A percentile compares a stretch with the other conserved stretches of the same genome.
Conservation (phyloP, 75 land plant species). For the Ceratopteris richardii region DNA sequence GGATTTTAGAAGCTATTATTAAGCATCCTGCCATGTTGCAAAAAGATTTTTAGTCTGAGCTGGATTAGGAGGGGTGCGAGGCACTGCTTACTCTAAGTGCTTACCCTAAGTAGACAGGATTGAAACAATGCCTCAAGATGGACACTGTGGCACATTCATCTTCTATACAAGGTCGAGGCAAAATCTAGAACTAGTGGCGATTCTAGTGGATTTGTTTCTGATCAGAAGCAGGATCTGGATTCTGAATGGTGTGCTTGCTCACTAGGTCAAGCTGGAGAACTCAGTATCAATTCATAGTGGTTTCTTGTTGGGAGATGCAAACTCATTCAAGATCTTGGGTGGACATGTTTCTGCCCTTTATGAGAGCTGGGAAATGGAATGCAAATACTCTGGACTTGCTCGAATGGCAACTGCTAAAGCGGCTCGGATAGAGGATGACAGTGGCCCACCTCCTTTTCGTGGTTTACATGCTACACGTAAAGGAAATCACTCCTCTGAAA, state of each 20-base stretch:
- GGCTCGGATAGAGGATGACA: constrained; percentile 25
- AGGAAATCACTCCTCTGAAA: not conserved
- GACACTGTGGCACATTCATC: too few relatives aligned
- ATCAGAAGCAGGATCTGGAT: too few relatives aligned
- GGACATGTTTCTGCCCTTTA: constrained; percentile 69
- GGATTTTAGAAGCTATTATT: too few relatives aligned
- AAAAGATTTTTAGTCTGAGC: too few relatives aligned
- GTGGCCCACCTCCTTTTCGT: constrained; percentile 73
- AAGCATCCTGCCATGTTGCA: too few relatives aligned
- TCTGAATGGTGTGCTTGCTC: constrained; percentile 1
- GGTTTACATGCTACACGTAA: constrained; percentile 4
- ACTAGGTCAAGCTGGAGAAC: constrained; percentile 46
- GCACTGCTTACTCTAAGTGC: too few relatives aligned
- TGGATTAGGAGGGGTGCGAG: too few relatives aligned
- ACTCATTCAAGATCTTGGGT: constrained; percentile 48
- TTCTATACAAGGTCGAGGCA: too few relatives aligned
- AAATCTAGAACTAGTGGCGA: too few relatives aligned
- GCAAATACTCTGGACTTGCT: constrained; percentile 60
- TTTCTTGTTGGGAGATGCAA: constrained; percentile 57
- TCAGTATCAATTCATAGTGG: constrained; percentile 47
- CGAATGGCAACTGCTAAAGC: constrained; percentile 27
- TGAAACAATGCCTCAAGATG: too few relatives aligned
- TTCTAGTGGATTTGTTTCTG: too few relatives aligned
- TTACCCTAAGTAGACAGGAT: too few relatives aligned
- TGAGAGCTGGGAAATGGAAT: constrained; percentile 74